phyloP scores from a whole-genome alignment of 352 stramenopile genomes.

The Phytophthora kernoviae region DNA sequence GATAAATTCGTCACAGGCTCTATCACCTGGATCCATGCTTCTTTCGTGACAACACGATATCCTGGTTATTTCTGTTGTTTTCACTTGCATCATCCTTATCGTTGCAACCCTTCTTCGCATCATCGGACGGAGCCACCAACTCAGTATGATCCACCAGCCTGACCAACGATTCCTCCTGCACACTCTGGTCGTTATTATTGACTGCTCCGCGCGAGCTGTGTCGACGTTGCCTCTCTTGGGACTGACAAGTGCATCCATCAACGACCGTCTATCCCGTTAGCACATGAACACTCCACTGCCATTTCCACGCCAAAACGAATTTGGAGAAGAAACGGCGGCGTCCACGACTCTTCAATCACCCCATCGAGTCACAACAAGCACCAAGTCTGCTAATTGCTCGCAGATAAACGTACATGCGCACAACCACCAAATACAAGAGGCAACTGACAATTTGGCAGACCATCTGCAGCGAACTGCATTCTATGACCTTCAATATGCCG shows the following conservation, averaged over 20 bases:
- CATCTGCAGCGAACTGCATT: conserved; percentile 13
- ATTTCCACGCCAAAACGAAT: conserved; percentile 22
- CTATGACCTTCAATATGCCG: conserved; percentile 11
- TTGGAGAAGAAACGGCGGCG: conserved; percentile 1
- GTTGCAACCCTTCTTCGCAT: not conserved
- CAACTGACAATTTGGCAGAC: not conserved
- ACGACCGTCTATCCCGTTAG: conserved; percentile 12
- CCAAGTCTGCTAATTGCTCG: not conserved
- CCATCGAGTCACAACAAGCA: too few species aligned
- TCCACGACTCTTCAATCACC: conserved; percentile 23
- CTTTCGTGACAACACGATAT: conserved; percentile 7
- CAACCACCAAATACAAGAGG: not conserved
- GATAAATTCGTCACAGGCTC: conserved; percentile 21
- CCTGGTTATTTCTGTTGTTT: conserved; percentile 8
- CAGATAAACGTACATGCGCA: not conserved
- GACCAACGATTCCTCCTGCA: conserved; percentile 12
- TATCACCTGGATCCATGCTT: conserved; percentile 51
- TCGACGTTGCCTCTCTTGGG: not conserved
- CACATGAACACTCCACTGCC: not conserved
- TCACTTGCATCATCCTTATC: not conserved
- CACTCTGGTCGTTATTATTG: conserved; percentile 6
- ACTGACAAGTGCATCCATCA: conserved; percentile 14
- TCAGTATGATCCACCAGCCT: conserved; percentile 44
- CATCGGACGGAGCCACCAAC: conserved; percentile 3
- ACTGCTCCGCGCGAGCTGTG: not conserved